Base-by-base conservation (phyloP, 1,139 yeast genomes). In the Blastobotrys apis region DNA sequence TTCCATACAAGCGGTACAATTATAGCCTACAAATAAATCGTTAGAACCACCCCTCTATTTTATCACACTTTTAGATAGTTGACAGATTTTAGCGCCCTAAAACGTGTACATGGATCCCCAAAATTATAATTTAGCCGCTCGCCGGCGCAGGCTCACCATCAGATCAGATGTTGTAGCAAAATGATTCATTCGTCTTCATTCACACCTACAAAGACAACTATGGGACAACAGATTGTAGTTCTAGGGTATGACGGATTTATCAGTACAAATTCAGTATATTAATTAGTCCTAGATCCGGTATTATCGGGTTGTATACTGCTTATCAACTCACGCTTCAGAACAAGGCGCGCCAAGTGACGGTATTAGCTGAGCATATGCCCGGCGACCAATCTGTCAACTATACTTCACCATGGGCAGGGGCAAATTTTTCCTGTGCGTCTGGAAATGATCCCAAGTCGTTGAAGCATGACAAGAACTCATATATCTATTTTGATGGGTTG, bases 391-490 rank as follows among this genome's bases (percentile, higher is more conserved):
- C 85, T 3, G 74, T 75, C 49, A 69, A 75, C 43, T 84, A 80
- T 59, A 80, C 94, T 2, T 81, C 88, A 0, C 94, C 94, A 1
- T 81, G 82, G 74, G 90, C 90, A 1, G 69, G 69, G 2, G 69
- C 63, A 10, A 77, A 78, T 61, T 80, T 81, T 57, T 78, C 84
- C 2, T 76, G 82, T 56, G 80, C 81, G 45, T 73, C 84, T 0
- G 83, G 80, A 1, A 72, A 73, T 50, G 82, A 77, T 52, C 67
- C 70, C 1, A 72, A 67, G 6, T 73, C 81, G 0, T 56, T 80
- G 43, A 61, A 59, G 10, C 78, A 68, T 53, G 88, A 82, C 56
- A 72, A 71, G 54, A 67, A 64, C 55, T 78, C 86, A 1, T 82
- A 78, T 59, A 58, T 66, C 25, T 70, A 76, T 54, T 63, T 82